Base-by-base conservation (phyloP, 2,329 filamentous ascomycete genomes). In the Penicillium sp. region DNA sequence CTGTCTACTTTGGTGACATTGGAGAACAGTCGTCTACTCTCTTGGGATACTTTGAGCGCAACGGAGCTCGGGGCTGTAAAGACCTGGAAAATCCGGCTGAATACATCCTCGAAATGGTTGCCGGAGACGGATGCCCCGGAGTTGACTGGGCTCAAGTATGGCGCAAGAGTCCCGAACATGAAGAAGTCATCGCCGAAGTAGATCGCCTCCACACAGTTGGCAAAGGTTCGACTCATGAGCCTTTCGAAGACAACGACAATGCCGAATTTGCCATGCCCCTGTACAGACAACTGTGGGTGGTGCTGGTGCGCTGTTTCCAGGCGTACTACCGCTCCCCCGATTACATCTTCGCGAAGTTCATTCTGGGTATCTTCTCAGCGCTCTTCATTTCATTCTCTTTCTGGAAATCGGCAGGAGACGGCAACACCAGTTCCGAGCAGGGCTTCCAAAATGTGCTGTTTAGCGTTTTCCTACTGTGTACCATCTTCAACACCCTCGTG, bases 381-480 rank as follows among this genome's bases (percentile, higher is more conserved):
- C 88, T 59, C 3, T 90, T 89, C 64, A 86, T 90, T 55, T 87
- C 86, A 23, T 87, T 90, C 62, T 82, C 84, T 39, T 89, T 91
- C 67, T 86, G 77, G 73, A 75, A 79, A 27, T 79, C 84, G 1
- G 78, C 79, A 18, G n/a, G n/a, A n/a, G n/a, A n/a, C n/a, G n/a
- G n/a, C n/a, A n/a, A n/a, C n/a, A n/a, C 5, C 11, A 83, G 84
- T 65, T 81, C 78, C 8, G 77, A 83, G 30, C 84, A 88, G 61
- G 87, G 87, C 38, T 71, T 93, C 7, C 85, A 89, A 65, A 89
- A 91, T 67, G 84, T 88, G 56, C 84, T 90, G 74, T 91, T 91
- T 60, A n/a, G 3, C 17, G 4, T 91, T 54, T 93, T 91, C 77
- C 83, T 89, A 73, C 68, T 90, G 35, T 70, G 71, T 55, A 64